Percentiles rank a stretch among this genome's conserved stretches.
These are phyloP conservation scores for Anastatica hierochuntica DNA, from an alignment of 345 rosid genomes.

Conservation along the genomic window DNA sequence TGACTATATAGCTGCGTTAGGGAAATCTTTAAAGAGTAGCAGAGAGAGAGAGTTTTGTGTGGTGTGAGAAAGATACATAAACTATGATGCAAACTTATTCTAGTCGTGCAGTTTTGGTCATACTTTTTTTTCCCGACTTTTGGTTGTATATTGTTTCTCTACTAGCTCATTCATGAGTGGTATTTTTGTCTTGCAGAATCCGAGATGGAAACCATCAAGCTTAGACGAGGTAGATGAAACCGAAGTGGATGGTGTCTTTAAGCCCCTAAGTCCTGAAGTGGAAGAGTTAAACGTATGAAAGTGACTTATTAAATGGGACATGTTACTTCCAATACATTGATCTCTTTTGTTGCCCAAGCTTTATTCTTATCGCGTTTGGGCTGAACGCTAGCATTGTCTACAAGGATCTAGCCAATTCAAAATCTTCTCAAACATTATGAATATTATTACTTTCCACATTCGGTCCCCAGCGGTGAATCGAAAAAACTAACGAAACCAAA, in stretches of 20 bases:
- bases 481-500: neutral
- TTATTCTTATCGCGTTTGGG: no score
- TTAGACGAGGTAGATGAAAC: conserved; percentile 48
- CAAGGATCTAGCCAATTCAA: no score
- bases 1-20: no score
- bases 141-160: neutral
- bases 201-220: conserved; percentile 70
- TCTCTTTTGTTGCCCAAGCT: no score
- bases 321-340: no score
- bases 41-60: neutral
- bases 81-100: neutral
- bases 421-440: no score
- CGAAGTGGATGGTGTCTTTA: conserved; percentile 63
- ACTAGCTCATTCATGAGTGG: neutral
- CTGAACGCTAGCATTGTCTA: no score
- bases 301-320: neutral
- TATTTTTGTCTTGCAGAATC: conserved; percentile 48
- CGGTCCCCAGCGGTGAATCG: no score
- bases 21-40: no score
- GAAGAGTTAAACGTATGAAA: conserved; percentile 50
- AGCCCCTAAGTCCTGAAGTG: conserved; percentile 40
- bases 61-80: neutral
- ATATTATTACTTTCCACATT: neutral
- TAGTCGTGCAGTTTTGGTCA: neutral
- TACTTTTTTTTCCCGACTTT: neutral